These are phyloP conservation scores for Eimeria praecox DNA, from an alignment of 169 alveolate genomes.

Conservation along the genomic window DNA sequence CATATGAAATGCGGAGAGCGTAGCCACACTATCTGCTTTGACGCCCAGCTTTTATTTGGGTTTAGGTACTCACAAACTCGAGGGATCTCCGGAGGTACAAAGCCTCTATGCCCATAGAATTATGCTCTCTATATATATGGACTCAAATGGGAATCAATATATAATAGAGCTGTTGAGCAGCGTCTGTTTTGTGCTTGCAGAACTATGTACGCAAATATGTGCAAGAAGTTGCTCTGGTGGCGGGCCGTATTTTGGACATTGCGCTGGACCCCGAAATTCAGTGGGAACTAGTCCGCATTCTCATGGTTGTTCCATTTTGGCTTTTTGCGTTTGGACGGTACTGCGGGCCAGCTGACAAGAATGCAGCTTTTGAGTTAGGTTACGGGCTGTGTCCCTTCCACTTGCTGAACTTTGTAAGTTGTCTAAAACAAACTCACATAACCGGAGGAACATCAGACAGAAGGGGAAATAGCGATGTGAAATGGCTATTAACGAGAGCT, in stretches of 20 bases:
- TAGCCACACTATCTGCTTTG: background rate
- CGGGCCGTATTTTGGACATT: conserved; percentile 20
- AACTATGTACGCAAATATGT: background rate
- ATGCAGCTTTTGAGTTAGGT: conserved; percentile 20
- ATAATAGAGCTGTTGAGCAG: background rate
- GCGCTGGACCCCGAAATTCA: background rate
- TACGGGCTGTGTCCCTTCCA: conserved; percentile 57
- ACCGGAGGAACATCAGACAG: background rate
- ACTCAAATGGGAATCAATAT: background rate
- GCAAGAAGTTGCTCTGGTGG: conserved; percentile 4
- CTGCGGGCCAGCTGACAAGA: conserved; percentile 63
- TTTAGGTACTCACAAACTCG: background rate
- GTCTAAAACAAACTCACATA: background rate
- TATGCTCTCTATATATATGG: background rate
- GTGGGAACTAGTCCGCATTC: conserved; percentile 37
- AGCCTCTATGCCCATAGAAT: background rate
- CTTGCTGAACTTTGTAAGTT: conserved; percentile 21
- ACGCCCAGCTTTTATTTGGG: background rate
- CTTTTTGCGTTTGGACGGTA: conserved; percentile 38
- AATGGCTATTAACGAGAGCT: background rate
- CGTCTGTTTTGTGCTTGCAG: conserved; percentile 5
- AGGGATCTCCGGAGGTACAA: background rate
- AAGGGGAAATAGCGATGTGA: background rate
- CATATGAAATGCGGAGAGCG: background rate
- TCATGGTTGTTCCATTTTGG: conserved; percentile 55